phyloP scores from a whole-genome alignment of 352 stramenopile genomes.

The Globisporangium splendens region DNA sequence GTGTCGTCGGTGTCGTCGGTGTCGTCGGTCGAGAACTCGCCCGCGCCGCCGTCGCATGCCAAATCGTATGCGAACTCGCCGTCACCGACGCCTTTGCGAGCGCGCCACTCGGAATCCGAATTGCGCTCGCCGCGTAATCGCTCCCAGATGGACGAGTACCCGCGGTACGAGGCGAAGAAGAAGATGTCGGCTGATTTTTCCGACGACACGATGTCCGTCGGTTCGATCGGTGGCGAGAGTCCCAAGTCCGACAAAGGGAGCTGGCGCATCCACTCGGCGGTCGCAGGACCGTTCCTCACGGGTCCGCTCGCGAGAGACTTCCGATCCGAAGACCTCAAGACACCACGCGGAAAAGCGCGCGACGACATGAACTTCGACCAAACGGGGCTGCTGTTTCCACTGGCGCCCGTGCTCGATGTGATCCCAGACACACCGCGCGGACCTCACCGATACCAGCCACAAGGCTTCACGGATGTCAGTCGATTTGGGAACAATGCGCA shows the following conservation, averaged over 20 bases:
- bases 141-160: slow-evolving; percentile 9
- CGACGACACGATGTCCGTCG: slow-evolving; percentile 34
- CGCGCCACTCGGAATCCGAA: slow-evolving; percentile 15
- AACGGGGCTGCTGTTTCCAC: slow-evolving; percentile 28
- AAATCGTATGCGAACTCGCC: slow-evolving; percentile 15
- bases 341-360: slow-evolving; percentile 22
- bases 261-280: slow-evolving; percentile 23
- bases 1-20: slow-evolving; percentile 10
- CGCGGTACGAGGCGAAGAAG: slow-evolving; percentile 14
- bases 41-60: slow-evolving; percentile 8
- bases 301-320: slow-evolving; percentile 35
- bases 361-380: slow-evolving; percentile 30
- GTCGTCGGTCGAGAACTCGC: slow-evolving; percentile 6
- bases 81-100: neutral
- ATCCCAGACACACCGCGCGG: slow-evolving; percentile 20
- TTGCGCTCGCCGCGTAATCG: slow-evolving; percentile 12
- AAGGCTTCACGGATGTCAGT: slow-evolving; percentile 22
- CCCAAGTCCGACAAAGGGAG: slow-evolving; percentile 31
- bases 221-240: slow-evolving; percentile 26
- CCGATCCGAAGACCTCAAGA: slow-evolving; percentile 22
- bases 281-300: slow-evolving; percentile 33
- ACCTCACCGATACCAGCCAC: slow-evolving; percentile 12
- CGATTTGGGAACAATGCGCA: slow-evolving; percentile 18
- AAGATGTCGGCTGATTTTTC: slow-evolving; percentile 20
- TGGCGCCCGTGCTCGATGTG: slow-evolving; percentile 27